Percentiles rank a stretch among this genome's conserved stretches.
Conservation (phyloP, 768 basidiomycete genomes). For the Pleurotus giganteus region DNA sequence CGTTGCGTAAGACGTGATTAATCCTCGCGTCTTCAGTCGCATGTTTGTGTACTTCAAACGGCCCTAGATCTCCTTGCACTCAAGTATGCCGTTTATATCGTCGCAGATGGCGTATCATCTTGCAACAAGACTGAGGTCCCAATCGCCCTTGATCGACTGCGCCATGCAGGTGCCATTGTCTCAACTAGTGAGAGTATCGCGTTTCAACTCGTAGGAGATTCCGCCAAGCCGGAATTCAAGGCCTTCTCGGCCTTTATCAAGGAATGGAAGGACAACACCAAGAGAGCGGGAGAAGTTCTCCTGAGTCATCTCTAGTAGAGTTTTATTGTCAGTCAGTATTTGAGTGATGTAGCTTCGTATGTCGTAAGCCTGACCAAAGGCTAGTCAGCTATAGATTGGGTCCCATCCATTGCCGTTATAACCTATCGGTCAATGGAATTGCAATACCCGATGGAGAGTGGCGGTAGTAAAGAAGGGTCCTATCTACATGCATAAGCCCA, state of each 20-base stretch:
- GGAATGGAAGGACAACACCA: slow-evolving; percentile 69
- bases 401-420: too few species aligned
- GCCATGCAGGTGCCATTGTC: slow-evolving; percentile 71
- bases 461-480: too few species aligned
- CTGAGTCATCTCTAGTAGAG: slow-evolving; percentile 9
- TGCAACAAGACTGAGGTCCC: slow-evolving; percentile 80
- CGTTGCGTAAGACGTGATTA: background rate
- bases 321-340: too few species aligned
- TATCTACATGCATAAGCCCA: too few species aligned
- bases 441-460: too few species aligned
- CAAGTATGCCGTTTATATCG: slow-evolving; percentile 53
- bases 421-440: too few species aligned
- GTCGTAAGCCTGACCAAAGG: too few species aligned
- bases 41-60: slow-evolving; percentile 88
- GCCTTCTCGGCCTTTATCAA: slow-evolving; percentile 71
- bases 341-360: too few species aligned
- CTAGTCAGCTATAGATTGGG: too few species aligned
- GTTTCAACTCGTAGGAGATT: slow-evolving; percentile 73
- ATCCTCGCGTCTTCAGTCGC: slow-evolving; percentile 51
- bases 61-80: slow-evolving; percentile 59
- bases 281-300: slow-evolving; percentile 32
- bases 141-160: slow-evolving; percentile 66
- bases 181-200: slow-evolving; percentile 80
- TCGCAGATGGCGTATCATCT: slow-evolving; percentile 85
- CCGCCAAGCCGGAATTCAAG: slow-evolving; percentile 65